phyloP scores from a whole-genome alignment of 73 alveolate genomes.

The Breviolum minutum region DNA sequence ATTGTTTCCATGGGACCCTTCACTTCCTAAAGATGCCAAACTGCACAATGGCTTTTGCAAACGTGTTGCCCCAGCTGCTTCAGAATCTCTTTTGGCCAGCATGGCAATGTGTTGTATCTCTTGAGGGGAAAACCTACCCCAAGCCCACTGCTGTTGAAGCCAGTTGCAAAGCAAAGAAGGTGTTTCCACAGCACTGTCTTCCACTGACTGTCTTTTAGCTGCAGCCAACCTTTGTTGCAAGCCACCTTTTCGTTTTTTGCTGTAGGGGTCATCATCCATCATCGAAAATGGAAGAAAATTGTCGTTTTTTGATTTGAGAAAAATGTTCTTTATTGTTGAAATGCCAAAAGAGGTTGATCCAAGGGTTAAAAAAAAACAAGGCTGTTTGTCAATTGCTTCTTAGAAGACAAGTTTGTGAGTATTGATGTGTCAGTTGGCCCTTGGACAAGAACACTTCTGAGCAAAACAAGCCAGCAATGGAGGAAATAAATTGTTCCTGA shows the following conservation, averaged over 20 bases:
- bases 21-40: neutral
- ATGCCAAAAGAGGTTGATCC: too few relatives aligned
- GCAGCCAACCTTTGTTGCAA: neutral
- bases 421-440: too few relatives aligned
- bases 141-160: conserved; percentile 29
- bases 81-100: neutral
- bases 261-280: too few relatives aligned
- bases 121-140: conserved; percentile 37
- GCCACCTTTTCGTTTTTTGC: neutral
- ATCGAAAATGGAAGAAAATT: neutral
- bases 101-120: neutral
- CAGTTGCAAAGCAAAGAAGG: neutral
- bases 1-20: conserved; percentile 23
- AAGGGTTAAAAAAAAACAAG: too few relatives aligned
- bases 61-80: neutral
- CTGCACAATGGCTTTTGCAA: neutral
- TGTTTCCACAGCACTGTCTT: too few relatives aligned
- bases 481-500: neutral
- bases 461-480: neutral
- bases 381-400: too few relatives aligned
- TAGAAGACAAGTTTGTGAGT: too few relatives aligned
- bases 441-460: too few relatives aligned
- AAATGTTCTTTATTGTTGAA: too few relatives aligned
- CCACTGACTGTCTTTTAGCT: neutral
- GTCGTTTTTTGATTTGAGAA: neutral